Evolutionary conservation across 2,329 filamentous ascomycete genomes (phyloP), one percentile per base, ranked within the genome.

Genomic region (Xenosphaeropsis pyriputrescens): DNA sequence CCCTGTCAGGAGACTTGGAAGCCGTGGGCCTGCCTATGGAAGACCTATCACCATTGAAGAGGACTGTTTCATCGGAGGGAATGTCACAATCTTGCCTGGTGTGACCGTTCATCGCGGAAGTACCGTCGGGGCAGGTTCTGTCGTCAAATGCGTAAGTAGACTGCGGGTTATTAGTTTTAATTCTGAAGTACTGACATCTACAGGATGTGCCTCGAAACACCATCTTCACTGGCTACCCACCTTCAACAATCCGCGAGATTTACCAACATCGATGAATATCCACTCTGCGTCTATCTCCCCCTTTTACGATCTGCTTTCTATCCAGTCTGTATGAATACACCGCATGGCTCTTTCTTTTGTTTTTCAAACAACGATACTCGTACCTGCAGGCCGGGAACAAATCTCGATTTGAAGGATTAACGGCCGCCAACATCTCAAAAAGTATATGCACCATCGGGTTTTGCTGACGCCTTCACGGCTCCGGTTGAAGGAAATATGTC

Each of bases 11-110:
- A 70, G 85, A 16, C 75, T 81, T 49, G 88, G 85, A 6, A 79
- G 75, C 34, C 75, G 77, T 46, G 84, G 81, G 26, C 71, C 73
- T 6, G 79, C 83, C 51, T 59, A 77, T 41, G 86, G 83, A 12
- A 73, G 74, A 22, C 64, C 70, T 14, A 79, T 96, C 39, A 69
- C 67, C 26, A 89, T 96, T 44, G 84, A 85, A 45, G 75, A 75
- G 42, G 75, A 80, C 47, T 77, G 75, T 48, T 75, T 70, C 55
- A 73, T 83, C 49, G 77, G 75, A 32, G 70, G 70, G 5, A 66
- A 68, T 39, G 72, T 70, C 39, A 72, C 67, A 2, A 78, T 83
- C 43, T 61, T 70, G 48, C 63, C 69, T n/a, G 69, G 68, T 13
- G 57, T 67, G 7, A 64, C 57, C 16, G 68, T 75, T 37, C 66